These are phyloP conservation scores for Vinca minor DNA, from an alignment of 257 asterid species.

Conservation along the genomic window DNA sequence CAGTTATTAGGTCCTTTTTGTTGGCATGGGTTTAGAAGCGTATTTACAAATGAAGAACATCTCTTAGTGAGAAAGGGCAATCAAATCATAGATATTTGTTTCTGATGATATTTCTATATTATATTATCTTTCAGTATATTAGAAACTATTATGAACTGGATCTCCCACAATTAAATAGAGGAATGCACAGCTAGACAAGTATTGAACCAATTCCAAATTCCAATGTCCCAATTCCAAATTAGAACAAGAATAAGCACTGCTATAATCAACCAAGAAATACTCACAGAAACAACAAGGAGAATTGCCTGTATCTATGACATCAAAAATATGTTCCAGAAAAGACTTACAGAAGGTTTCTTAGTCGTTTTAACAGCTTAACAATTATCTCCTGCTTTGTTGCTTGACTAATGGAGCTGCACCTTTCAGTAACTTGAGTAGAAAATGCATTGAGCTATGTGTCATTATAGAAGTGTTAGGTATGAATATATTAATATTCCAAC, in stretches of 20 bases:
- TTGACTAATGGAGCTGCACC: slow-evolving; percentile 49
- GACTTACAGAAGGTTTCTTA: slow-evolving; percentile 79
- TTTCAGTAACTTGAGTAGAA: slow-evolving; percentile 57
- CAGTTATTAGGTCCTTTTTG: neutral
- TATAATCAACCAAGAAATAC: neutral
- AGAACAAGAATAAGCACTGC: neutral
- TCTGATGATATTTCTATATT: neutral
- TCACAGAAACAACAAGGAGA: neutral
- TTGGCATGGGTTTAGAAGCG: neutral
- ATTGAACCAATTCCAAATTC: neutral
- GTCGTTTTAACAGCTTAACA: slow-evolving; percentile 59
- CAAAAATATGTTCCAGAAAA: slow-evolving; percentile 14
- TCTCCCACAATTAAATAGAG: neutral
- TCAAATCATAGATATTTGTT: neutral
- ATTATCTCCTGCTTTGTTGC: slow-evolving; percentile 54
- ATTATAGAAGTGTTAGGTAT: slow-evolving; percentile 18
- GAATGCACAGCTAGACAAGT: neutral
- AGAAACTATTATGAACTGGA: neutral
- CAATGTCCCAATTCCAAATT: neutral
- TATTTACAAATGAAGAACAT: neutral
- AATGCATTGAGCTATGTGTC: slow-evolving; percentile 59
- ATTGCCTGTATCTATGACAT: neutral
- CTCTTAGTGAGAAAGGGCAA: neutral
- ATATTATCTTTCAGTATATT: neutral
- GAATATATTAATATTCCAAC: neutral